Percentiles rank a stretch among this genome's conserved stretches.
Evolutionary conservation across 805 yeast genomes (phyloP).

Genomic region (Barnettozyma populi): DNA sequence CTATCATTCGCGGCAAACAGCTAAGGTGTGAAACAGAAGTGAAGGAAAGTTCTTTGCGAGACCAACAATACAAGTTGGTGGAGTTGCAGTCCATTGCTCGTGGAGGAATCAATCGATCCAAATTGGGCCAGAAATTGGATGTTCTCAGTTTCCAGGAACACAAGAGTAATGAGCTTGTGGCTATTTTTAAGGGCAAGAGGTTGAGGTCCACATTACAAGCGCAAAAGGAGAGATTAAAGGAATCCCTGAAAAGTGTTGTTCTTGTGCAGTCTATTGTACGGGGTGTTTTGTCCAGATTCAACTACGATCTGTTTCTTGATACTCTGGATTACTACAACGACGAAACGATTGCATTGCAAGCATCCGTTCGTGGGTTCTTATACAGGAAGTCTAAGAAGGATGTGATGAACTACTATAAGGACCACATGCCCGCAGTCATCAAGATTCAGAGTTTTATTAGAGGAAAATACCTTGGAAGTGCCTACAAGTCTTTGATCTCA

Average conservation of each 20-base stretch:
- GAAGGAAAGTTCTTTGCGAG: conserved; percentile 1
- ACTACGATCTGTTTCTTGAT: conserved; percentile 47
- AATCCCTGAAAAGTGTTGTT: conserved; percentile 24
- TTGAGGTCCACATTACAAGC: conserved; percentile 26
- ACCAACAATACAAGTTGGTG: conserved; percentile 21
- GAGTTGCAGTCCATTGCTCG: conserved; percentile 52
- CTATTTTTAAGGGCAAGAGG: conserved; percentile 33
- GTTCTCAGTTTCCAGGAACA: conserved; percentile 23
- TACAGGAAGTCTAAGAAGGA: conserved; percentile 34
- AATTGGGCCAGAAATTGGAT: conserved; percentile 21
- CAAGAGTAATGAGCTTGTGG: conserved; percentile 30
- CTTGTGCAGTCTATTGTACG: conserved; percentile 54
- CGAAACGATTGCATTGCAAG: conserved; percentile 44
- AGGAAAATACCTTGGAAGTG: conserved; percentile 59
- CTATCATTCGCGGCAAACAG: conserved; percentile 28
- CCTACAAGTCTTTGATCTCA: conserved; percentile 66
- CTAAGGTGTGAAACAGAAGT: conserved; percentile 9
- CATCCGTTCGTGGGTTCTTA: conserved; percentile 43
- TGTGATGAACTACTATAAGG: conserved; percentile 42
- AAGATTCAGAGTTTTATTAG: conserved; percentile 71
- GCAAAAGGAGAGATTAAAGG: conserved; percentile 1
- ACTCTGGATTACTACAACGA: conserved; percentile 42
- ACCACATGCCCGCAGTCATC: conserved; percentile 54
- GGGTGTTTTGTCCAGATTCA: conserved; percentile 58
- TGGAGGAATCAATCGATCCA: conserved; percentile 34